Conservation (phyloP, 306 rosid species). For the Urtica urens region DNA sequence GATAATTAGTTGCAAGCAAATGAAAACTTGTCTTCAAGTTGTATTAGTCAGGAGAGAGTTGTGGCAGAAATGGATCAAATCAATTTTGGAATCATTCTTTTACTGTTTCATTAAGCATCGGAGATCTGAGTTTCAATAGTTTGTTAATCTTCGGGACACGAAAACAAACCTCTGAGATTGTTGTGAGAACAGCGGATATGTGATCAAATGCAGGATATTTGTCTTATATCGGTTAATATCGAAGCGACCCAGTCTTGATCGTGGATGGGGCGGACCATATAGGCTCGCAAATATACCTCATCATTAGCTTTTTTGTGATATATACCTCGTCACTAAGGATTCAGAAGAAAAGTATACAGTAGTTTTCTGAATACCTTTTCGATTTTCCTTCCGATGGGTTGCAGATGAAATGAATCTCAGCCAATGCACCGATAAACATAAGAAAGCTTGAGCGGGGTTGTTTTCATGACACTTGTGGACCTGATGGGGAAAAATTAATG, state of each 20-base stretch:
- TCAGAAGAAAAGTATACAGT: neutral
- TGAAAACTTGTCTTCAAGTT: no score
- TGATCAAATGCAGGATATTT: constrained; percentile 80
- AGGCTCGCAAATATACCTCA: constrained; percentile 97
- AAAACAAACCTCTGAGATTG: constrained; percentile 71
- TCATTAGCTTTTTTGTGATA: no score
- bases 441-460: constrained; percentile 88
- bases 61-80: no score
- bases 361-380: constrained; percentile 58
- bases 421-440: constrained; percentile 95
- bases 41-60: no score
- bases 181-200: constrained; percentile 77
- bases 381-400: constrained; percentile 68
- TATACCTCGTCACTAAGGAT: no score
- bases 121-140: no score
- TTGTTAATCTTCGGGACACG: no score
- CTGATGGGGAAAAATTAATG: no score
- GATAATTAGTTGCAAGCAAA: no score
- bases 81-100: no score
- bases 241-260: constrained; percentile 93
- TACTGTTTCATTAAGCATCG: no score
- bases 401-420: constrained; percentile 97
- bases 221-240: constrained; percentile 58
- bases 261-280: constrained; percentile 96
- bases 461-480: constrained; percentile 92